Evolutionary conservation across 805 yeast genomes (phyloP), one percentile per base, ranked within the genome.

Genomic region (Pichia heedii): DNA sequence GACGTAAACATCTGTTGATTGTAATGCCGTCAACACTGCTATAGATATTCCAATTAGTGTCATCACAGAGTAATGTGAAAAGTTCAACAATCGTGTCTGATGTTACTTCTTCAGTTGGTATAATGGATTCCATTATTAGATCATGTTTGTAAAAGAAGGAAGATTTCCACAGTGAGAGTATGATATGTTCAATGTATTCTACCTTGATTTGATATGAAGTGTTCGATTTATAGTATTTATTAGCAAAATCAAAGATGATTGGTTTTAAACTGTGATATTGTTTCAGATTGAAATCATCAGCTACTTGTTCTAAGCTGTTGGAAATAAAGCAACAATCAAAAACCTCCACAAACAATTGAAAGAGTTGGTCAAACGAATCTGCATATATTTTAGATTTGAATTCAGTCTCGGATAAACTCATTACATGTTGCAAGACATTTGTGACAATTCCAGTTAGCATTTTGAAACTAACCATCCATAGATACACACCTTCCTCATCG

Each of bases 141-240:
- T 71, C 84, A 30, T 67, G 67, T 44, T 70, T 75, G 65, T 74
- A 83, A 22, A 75, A 61, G 50, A 70, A 83, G 1, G 90, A 81
- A 20, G 74, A 66, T 1, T 63, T 56, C 74, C 84, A 81, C 2
- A 87, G 52, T 1, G 70, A 59, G 5, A 67, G 57, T 2, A 81
- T 56, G 37, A 77, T 69, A 11, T 62, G 63, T 11, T 68, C 66
- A 12, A 80, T 52, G 19, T 68, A 56, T 1, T 52, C 51, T 15
- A 41, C 38, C 5, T 51, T 34, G 18, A 48, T 34, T 4, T 39
- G 22, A 19, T 26, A 40, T 1, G 2, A 12, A 18, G n/a, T 22
- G 12, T 36, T 13, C 3, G 40, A 20, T 15, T 37, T 22, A 34
- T 39, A 50, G 15, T 76, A 57, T 22, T 59, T 55, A 1, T 74